A percentile compares a stretch with the other conserved stretches of the same genome.
Evolutionary conservation across 2,329 filamentous ascomycete species (phyloP).

Genomic region (Epicoccum nigrum): DNA sequence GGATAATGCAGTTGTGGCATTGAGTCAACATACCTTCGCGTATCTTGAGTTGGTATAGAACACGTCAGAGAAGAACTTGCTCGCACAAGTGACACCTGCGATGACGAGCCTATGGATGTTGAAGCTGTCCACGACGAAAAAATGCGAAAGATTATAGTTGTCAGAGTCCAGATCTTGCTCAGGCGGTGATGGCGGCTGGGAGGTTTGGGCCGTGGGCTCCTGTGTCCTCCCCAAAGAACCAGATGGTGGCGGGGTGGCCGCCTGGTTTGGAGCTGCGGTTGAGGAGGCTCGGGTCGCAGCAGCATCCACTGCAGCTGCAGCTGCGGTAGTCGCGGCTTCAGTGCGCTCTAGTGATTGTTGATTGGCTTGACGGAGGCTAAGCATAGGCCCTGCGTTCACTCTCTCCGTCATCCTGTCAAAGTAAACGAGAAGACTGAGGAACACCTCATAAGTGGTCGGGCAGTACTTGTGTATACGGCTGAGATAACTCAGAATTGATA

Average conservation of each 20-base stretch:
- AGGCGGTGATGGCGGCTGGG: conserved; percentile 46
- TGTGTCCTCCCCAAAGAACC: conserved; percentile 53
- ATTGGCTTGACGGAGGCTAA: conserved; percentile 63
- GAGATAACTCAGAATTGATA: conserved; percentile 94
- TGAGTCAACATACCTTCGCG: conserved; percentile 75
- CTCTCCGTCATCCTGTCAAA: conserved; percentile 99
- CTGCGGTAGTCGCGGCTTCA: conserved; percentile 36
- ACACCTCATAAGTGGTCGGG: conserved; percentile 97
- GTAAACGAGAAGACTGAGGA: conserved; percentile 91
- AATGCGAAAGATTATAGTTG: conserved; percentile 65
- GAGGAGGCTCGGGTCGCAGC: conserved; percentile 24
- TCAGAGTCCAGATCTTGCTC: conserved; percentile 52
- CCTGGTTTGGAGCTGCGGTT: conserved; percentile 51
- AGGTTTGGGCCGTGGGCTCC: conserved; percentile 33
- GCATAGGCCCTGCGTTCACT: conserved; percentile 81
- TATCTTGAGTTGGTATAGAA: conserved; percentile 99
- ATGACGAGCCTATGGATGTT: conserved; percentile 98
- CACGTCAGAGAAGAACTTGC: conserved; percentile 99
- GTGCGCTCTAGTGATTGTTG: conserved; percentile 53
- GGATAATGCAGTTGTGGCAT: neutral
- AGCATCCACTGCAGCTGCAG: conserved; percentile 32
- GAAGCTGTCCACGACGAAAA: conserved; percentile 97
- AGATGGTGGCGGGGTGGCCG: conserved; percentile 57
- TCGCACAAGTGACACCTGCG: conserved; percentile 94
- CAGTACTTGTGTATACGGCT: conserved; percentile 98